phyloP scores from a whole-genome alignment of 2,329 filamentous ascomycete species.

The Alternaria hordeiaustralica region DNA sequence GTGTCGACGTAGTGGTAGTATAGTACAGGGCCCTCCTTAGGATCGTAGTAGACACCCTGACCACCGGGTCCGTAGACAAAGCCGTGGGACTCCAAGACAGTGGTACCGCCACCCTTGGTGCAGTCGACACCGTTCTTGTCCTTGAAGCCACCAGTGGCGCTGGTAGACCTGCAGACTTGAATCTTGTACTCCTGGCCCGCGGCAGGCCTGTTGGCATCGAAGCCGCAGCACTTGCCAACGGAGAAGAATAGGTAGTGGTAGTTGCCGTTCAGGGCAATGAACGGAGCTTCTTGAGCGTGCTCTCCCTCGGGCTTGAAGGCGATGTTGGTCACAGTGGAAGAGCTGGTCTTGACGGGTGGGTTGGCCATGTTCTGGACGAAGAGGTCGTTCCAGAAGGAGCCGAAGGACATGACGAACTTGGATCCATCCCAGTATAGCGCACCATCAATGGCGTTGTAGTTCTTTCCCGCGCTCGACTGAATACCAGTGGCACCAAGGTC shows the following conservation, averaged over 20 bases:
- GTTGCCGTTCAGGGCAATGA: conserved; percentile 60
- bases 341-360: conserved; percentile 40
- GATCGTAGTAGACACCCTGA: conserved; percentile 65
- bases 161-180: conserved; percentile 66
- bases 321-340: conserved; percentile 54
- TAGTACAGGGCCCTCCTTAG: conserved; percentile 58
- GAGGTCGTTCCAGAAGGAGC: conserved; percentile 72
- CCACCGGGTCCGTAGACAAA: conserved; percentile 70
- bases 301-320: conserved; percentile 60
- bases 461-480: conserved; percentile 43
- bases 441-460: conserved; percentile 62
- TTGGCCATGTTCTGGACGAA: conserved; percentile 63
- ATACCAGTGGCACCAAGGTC: conserved; percentile 65
- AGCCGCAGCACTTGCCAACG: conserved; percentile 67
- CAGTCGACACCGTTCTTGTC: conserved; percentile 63
- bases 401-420: conserved; percentile 65
- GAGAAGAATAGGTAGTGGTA: conserved; percentile 72
- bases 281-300: conserved; percentile 64
- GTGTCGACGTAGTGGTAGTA: conserved; percentile 70
- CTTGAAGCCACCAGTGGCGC: conserved; percentile 61
- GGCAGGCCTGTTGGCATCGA: conserved; percentile 59
- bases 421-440: conserved; percentile 52
- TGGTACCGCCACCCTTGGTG: conserved; percentile 63
- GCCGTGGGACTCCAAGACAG: conserved; percentile 66
- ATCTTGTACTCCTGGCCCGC: conserved; percentile 70